Conservation (phyloP, 2,329 filamentous ascomycete genomes). For the Sclerotinia borealis region DNA sequence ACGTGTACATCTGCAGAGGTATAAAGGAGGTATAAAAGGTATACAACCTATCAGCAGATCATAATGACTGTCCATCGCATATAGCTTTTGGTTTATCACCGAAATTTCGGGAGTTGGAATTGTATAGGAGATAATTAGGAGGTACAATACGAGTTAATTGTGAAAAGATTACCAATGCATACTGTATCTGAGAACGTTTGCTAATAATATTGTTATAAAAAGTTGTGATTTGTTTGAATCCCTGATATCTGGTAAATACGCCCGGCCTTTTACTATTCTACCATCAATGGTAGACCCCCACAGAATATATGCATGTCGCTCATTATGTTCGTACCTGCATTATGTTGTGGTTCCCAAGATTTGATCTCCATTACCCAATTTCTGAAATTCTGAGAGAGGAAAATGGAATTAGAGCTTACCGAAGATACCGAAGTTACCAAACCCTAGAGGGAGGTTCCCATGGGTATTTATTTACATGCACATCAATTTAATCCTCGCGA, state of each 20-base stretch:
- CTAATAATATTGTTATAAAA: neutral
- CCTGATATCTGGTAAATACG: neutral
- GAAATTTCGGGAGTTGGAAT: slow-evolving; percentile 2
- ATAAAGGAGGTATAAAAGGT: neutral
- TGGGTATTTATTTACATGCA: slow-evolving; percentile 4
- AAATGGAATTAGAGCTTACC: neutral
- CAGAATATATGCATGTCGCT: neutral
- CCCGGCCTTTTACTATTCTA: neutral
- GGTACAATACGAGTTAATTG: neutral
- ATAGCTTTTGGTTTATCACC: neutral
- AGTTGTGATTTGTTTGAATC: neutral
- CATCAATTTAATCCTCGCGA: slow-evolving; percentile 2
- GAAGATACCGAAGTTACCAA: slow-evolving; percentile 1
- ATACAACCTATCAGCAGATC: neutral
- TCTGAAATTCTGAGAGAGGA: slow-evolving; percentile 1
- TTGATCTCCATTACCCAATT: slow-evolving; percentile 6
- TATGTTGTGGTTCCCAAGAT: slow-evolving; percentile 8
- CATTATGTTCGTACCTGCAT: slow-evolving; percentile 9
- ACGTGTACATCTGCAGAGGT: neutral
- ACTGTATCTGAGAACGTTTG: neutral
- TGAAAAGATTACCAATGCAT: neutral
- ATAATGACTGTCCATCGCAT: neutral
- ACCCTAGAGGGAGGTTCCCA: neutral
- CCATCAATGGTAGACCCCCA: neutral
- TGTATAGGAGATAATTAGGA: neutral